These are phyloP conservation scores for Aspergillus taichungensis DNA, from an alignment of 495 filamentous ascomycete genomes.

Conservation along the genomic window DNA sequence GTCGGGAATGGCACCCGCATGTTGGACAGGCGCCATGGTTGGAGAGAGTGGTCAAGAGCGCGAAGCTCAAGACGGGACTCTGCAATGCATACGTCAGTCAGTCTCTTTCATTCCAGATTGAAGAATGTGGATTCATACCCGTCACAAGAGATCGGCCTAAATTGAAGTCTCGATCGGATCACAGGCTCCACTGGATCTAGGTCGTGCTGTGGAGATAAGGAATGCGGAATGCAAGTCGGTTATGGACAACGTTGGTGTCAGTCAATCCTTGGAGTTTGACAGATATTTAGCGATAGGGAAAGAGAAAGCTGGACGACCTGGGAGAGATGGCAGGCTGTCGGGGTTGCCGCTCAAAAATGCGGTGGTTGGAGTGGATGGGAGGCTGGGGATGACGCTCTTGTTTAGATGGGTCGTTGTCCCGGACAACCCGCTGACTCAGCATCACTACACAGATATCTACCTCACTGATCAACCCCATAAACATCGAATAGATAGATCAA, in stretches of 20 bases:
- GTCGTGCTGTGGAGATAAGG: too few relatives aligned
- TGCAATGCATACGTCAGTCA: slow-evolving; percentile 5
- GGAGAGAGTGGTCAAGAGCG: slow-evolving; percentile 29
- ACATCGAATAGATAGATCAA: too few relatives aligned
- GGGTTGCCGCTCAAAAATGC: slow-evolving; percentile 18
- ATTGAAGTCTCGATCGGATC: too few relatives aligned
- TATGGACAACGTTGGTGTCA: too few relatives aligned
- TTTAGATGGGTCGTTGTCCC: slow-evolving; percentile 16
- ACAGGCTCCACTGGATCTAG: too few relatives aligned
- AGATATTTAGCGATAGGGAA: not conserved
- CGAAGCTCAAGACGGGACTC: slow-evolving; percentile 30
- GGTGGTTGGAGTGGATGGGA: slow-evolving; percentile 34
- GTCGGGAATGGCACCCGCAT: slow-evolving; percentile 18
- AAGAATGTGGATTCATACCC: too few relatives aligned
- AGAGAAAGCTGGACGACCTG: not conserved
- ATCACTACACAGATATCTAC: slow-evolving; percentile 3
- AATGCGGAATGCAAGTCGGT: too few relatives aligned
- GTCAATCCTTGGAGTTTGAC: too few relatives aligned
- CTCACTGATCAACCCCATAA: not conserved
- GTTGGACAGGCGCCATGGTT: slow-evolving; percentile 26
- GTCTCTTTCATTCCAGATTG: not conserved
- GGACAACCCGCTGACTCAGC: slow-evolving; percentile 23
- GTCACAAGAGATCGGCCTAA: too few relatives aligned
- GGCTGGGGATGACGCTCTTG: slow-evolving; percentile 33
- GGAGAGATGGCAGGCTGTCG: not conserved